Conservation (phyloP, 2,329 filamentous ascomycete genomes). For the Elsinoe ampelina region DNA sequence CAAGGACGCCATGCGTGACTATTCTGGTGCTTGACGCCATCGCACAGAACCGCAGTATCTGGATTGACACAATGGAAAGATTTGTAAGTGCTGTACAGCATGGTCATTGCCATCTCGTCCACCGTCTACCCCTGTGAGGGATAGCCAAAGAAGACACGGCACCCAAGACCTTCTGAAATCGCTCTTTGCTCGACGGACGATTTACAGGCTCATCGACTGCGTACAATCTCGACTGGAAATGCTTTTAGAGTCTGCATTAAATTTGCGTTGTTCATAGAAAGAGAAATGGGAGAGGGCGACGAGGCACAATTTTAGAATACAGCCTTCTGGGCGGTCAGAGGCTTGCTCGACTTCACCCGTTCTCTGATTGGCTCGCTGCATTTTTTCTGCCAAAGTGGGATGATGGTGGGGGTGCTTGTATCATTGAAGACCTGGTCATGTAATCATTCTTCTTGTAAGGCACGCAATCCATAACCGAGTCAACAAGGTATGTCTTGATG, state of each 20-base stretch:
- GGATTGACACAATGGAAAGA: not conserved
- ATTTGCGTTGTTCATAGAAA: slow-evolving; percentile 43
- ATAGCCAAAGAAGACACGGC: slow-evolving; percentile 33
- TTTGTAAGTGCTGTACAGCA: slow-evolving; percentile 30
- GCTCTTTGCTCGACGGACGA: slow-evolving; percentile 42
- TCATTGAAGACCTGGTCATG: not conserved
- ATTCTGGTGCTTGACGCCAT: not conserved
- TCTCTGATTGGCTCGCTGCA: slow-evolving; percentile 9
- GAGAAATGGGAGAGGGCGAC: slow-evolving; percentile 25
- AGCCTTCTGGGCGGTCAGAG: not conserved
- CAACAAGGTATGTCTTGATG: too few relatives aligned
- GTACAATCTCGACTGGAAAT: slow-evolving; percentile 35
- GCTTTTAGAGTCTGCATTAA: slow-evolving; percentile 42
- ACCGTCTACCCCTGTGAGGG: slow-evolving; percentile 20
- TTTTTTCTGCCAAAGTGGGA: slow-evolving; percentile 10
- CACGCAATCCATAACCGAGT: too few relatives aligned
- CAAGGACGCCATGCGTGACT: not conserved
- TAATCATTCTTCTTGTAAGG: not conserved
- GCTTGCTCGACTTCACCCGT: slow-evolving; percentile 11
- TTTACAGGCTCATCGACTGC: slow-evolving; percentile 40
- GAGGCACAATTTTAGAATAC: slow-evolving; percentile 18
- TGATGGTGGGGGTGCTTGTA: not conserved
- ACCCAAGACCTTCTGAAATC: slow-evolving; percentile 40
- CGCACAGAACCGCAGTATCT: not conserved
- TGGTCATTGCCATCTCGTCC: slow-evolving; percentile 44